Evolutionary conservation across 176 grass and related monocot species (phyloP).

Genomic region (Alloteropsis semialata): DNA sequence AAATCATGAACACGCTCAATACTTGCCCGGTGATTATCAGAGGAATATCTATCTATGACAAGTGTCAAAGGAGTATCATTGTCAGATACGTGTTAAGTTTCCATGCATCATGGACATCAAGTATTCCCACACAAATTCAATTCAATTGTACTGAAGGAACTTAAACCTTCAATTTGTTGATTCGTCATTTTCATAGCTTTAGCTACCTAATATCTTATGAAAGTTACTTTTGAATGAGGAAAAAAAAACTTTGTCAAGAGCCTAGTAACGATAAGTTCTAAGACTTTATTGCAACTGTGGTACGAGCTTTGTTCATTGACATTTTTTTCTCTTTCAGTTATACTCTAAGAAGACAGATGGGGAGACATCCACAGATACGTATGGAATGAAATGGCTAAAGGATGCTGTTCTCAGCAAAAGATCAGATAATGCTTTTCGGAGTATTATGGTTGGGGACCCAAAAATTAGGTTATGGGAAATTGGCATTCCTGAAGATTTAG

Average conservation of each 20-base stretch:
- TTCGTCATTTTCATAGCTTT: neutral
- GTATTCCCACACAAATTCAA: neutral
- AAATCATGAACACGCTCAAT: neutral
- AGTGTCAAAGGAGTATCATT: neutral
- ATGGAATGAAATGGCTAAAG: slow-evolving; percentile 88
- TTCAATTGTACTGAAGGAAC: neutral
- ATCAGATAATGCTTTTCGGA: slow-evolving; percentile 77
- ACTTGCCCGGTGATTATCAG: neutral
- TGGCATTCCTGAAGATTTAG: slow-evolving; percentile 64
- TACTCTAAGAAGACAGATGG: slow-evolving; percentile 63
- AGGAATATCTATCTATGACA: neutral
- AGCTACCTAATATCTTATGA: slow-evolving; percentile 9
- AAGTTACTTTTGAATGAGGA: neutral
- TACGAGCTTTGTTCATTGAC: neutral
- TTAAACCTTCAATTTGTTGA: neutral
- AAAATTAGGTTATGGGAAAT: slow-evolving; percentile 78
- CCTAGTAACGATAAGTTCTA: neutral
- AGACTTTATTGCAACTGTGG: neutral
- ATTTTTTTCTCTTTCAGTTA: slow-evolving; percentile 47
- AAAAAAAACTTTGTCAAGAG: neutral
- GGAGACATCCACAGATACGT: slow-evolving; percentile 42
- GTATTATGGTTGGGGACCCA: slow-evolving; percentile 84
- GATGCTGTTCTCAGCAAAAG: slow-evolving; percentile 85
- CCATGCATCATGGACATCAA: neutral
- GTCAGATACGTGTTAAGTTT: neutral